phyloP scores from a whole-genome alignment of 164 flowering plant species.

The Stephania cephalantha region DNA sequence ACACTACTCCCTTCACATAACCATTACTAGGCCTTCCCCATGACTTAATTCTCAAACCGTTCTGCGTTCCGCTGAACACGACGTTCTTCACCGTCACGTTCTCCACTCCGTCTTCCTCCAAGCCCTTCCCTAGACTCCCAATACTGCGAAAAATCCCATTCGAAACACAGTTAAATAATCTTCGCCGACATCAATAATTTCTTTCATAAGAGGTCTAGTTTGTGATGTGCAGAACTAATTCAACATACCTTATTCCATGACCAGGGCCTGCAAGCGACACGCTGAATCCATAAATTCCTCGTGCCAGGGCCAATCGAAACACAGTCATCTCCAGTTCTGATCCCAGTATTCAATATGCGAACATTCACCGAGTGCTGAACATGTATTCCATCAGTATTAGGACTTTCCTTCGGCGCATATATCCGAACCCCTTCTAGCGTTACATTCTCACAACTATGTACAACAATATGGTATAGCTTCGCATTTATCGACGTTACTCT shows the following conservation, averaged over 20 bases:
- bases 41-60: slow-evolving; percentile 43
- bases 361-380: slow-evolving; percentile 29
- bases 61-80: slow-evolving; percentile 30
- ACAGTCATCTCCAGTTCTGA: slow-evolving; percentile 52
- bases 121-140: slow-evolving; percentile 33
- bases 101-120: slow-evolving; percentile 35
- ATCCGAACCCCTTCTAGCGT: slow-evolving; percentile 24
- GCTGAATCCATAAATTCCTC: slow-evolving; percentile 23
- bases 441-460: slow-evolving; percentile 31
- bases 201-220: not conserved
- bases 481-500: slow-evolving; percentile 43
- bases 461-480: slow-evolving; percentile 31
- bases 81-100: slow-evolving; percentile 26
- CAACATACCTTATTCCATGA: slow-evolving; percentile 40
- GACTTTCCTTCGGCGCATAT: slow-evolving; percentile 38
- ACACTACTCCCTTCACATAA: slow-evolving; percentile 24
- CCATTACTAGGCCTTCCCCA: slow-evolving; percentile 41
- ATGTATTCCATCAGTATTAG: slow-evolving; percentile 60
- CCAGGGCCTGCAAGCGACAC: slow-evolving; percentile 44
- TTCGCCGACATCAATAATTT: too few relatives aligned
- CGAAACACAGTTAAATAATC: not conserved
- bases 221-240: not conserved
- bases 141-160: slow-evolving; percentile 21
- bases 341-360: slow-evolving; percentile 17
- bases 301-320: slow-evolving; percentile 40